Evolutionary conservation across 306 rosid species (phyloP), one percentile per base, ranked within the genome.

Genomic region (Ormosia semicastrata): DNA sequence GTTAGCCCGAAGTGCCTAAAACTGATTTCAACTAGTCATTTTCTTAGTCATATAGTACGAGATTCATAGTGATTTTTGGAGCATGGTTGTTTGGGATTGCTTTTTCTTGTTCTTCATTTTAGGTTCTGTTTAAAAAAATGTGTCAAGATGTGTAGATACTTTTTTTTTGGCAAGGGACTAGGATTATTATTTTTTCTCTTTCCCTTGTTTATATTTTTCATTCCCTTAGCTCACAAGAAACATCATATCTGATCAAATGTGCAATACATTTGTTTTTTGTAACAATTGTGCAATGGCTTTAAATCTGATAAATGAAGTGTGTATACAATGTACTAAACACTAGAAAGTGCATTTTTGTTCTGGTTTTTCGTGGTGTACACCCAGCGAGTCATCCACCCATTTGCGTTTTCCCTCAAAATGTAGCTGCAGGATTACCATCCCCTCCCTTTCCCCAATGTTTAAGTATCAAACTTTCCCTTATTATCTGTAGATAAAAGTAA

Each of bases 1-100:
- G 85, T 70, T 75, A 40, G 82, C 82, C 2, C 73, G 85, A 15
- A 9, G 84, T 60, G 3, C 49, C 71, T 85, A 49, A 80, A 52
- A 33, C 24, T 54, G 65, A 54, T 71, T 11, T 74, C 40, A 36
- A 8, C 14, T 54, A 32, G 6, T 64, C 39, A 8, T 33, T 36
- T 12, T 70, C 3, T 69, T 12, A 33, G 14, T 39, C 11, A 18
- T 47, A 3, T 9, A 13, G 6, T 32, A 44, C 8, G 33, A 65
- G 15, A 41, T 64, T 73, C 54, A 50, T 37, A 3, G 5, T 14
- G 29, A 65, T 13, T 10, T 47, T 17, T 44, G 33, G 17, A 39
- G 57, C 24, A 41, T 59, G 57, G 29, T 76, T 43, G 52, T 40
- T 72, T 78, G 68, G 32, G 56, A 39, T 78, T 78, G 64, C 11